Evolutionary conservation across 768 basidiomycete species (phyloP).

Genomic region (Kwoniella shandongensis): DNA sequence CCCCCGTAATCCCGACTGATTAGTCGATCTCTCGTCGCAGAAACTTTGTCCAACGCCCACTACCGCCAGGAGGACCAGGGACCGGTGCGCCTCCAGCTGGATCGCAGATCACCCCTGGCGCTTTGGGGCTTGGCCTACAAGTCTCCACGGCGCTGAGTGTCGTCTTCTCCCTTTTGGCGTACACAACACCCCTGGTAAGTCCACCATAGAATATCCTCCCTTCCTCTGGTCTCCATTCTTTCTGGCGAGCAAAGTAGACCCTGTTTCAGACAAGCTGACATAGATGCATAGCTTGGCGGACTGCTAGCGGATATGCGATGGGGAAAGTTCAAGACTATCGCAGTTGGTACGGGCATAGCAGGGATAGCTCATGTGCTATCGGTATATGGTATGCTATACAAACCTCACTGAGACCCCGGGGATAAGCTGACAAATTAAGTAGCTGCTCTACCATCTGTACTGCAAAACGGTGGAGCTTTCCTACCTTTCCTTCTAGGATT

Average conservation of each 20-base stretch:
- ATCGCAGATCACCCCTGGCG: constrained; percentile 23
- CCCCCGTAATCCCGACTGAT: too few relatives aligned
- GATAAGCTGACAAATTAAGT: neutral
- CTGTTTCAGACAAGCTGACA: too few relatives aligned
- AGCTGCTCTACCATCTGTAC: constrained; percentile 17
- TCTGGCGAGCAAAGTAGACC: too few relatives aligned
- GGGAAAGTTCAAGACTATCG: constrained; percentile 26
- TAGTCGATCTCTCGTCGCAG: too few relatives aligned
- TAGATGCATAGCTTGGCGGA: constrained; percentile 6
- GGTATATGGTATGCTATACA: constrained; percentile 16
- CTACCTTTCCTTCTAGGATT: constrained; percentile 29
- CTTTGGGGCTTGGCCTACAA: constrained; percentile 20
- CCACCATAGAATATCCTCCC: neutral
- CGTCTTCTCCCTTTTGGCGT: constrained; percentile 39
- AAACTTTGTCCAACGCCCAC: constrained; percentile 38
- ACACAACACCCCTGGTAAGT: constrained; percentile 32
- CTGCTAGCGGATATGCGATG: constrained; percentile 18
- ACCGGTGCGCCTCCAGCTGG: constrained; percentile 29
- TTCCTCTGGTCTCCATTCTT: too few relatives aligned
- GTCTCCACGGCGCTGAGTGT: constrained; percentile 31
- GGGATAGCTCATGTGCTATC: constrained; percentile 16
- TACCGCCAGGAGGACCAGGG: constrained; percentile 36
- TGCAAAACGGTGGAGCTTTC: constrained; percentile 16
- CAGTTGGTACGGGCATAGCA: constrained; percentile 16
- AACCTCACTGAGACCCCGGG: neutral